phyloP scores from a whole-genome alignment of 2,329 filamentous ascomycete genomes.

The Epichloe uncinata region DNA sequence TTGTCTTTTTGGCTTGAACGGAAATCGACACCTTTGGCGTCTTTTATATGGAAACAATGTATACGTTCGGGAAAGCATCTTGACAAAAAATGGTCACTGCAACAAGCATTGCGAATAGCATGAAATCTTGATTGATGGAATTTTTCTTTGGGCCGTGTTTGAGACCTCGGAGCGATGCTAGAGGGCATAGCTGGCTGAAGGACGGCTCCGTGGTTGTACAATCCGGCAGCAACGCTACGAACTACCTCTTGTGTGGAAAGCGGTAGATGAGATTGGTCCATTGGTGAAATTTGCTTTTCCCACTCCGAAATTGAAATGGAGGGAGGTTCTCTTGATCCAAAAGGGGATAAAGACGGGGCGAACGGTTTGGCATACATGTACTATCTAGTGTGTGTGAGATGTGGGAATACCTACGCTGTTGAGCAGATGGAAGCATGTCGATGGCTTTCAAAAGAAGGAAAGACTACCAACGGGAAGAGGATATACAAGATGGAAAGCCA shows the following conservation, averaged over 20 bases:
- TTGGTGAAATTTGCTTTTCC: background rate
- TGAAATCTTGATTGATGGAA: background rate
- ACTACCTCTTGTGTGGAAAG: background rate
- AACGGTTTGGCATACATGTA: constrained; percentile 4
- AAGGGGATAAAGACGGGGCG: background rate
- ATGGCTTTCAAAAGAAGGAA: background rate
- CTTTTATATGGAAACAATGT: background rate
- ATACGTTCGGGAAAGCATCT: background rate
- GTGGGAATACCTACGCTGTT: constrained; percentile 1
- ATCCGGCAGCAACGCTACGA: background rate
- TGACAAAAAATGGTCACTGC: background rate
- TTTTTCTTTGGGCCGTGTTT: background rate
- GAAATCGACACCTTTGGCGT: background rate
- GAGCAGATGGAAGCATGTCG: background rate
- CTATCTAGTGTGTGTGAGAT: constrained; percentile 1
- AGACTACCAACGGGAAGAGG: background rate
- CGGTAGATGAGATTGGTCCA: background rate
- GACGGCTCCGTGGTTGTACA: background rate
- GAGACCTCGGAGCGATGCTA: background rate
- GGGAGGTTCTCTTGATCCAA: background rate
- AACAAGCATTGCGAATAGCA: background rate
- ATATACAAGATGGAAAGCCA: background rate
- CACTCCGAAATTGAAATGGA: background rate
- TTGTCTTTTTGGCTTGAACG: background rate
- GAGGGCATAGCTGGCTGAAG: background rate